Base-by-base conservation (phyloP, 2,329 filamentous ascomycete genomes). In the Sporothrix pallida region DNA sequence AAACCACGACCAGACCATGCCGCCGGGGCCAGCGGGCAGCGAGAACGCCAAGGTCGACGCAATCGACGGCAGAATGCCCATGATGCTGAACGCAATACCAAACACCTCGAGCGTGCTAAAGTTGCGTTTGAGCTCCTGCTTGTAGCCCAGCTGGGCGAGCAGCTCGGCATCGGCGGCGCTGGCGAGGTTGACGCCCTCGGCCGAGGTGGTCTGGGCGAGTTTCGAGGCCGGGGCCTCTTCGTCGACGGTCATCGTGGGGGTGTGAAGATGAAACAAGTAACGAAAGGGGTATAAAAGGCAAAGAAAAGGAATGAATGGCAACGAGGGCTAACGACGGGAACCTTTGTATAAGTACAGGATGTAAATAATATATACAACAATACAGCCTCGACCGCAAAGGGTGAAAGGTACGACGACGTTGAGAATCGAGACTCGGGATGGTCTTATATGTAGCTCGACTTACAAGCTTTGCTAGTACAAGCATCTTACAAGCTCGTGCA, bases 1-100 rank as follows among this genome's bases (percentile, higher is more conserved):
- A 74, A 90, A 86, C 88, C 88, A 90, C 1, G 86, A 86, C 87
- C 88, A 90, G 72, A 90, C 87, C 84, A 90, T 88, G 3, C 88
- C 88, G 2, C 85, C 87, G 0, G 88, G 88, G 0, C 88, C 88
- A 6, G 87, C 86, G 1, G 88, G 87, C 56, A 90, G 82, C 3
- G 87, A 89, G 76, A 89, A 90, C 0, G 87, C 78, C 13, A 90
- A 80, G 0, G 88, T 90, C 44, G 86, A 87, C 6, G 88, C 87
- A 75, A 90, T 90, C 3, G 88, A 90, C 1, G 88, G 88, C 0
- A 90, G 80, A 7, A 90, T 79, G 1, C 88, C 88, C 87, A 91
- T 90, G 76, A 90, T 88, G 77, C 84, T 85, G 74, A 88, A 88
- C 2, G 86, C 86, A 74, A 88, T 86, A 42, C 87, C 88, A 76